These are phyloP conservation scores for Hemileia vastatrix DNA, from an alignment of 1,284 basidiomycete genomes.

Conservation along the genomic window DNA sequence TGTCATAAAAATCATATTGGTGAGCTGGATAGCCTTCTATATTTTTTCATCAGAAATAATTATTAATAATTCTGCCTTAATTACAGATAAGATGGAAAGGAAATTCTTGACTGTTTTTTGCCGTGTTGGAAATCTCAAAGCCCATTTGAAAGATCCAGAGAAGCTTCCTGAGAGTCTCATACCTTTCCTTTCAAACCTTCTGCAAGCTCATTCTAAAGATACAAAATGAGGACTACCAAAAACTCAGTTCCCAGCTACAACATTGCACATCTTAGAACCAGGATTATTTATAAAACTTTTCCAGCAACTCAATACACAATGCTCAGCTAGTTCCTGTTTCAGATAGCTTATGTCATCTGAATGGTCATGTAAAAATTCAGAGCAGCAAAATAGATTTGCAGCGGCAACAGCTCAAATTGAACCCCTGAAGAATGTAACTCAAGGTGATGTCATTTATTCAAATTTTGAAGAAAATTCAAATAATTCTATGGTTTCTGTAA, in stretches of 20 bases:
- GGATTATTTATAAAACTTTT: no score
- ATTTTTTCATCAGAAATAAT: neutral
- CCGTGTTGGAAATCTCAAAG: neutral
- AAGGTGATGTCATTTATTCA: neutral
- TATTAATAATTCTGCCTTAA: neutral
- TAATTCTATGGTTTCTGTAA: neutral
- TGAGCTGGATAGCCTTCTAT: neutral
- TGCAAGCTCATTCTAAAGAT: no score
- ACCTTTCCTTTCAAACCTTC: neutral
- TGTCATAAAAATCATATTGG: constrained; percentile 5
- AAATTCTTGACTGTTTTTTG: neutral
- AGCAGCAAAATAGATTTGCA: no score
- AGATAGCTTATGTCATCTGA: no score
- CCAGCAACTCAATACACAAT: no score
- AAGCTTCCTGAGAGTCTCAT: neutral
- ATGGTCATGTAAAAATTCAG: no score
- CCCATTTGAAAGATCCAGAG: neutral
- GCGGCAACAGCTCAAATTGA: no score
- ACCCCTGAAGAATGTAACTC: neutral
- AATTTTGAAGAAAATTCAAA: neutral
- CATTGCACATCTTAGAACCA: no score
- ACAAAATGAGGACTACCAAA: no score
- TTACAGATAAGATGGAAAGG: neutral
- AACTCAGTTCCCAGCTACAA: no score
- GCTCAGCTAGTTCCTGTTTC: no score